phyloP scores from a whole-genome alignment of 208 protist species.

The Wallacemonas sp. region DNA sequence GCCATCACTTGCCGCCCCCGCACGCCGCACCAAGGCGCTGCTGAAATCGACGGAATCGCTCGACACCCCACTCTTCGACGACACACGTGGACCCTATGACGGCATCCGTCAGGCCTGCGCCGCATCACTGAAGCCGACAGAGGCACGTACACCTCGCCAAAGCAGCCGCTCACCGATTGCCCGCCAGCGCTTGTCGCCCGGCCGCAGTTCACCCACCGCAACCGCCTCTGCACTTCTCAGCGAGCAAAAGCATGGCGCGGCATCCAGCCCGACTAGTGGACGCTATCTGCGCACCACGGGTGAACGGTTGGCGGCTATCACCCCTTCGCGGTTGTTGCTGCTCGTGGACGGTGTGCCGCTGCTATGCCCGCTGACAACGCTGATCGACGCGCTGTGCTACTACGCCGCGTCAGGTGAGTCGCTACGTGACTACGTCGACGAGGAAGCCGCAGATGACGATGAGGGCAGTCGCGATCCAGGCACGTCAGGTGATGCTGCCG shows the following conservation, averaged over 20 bases:
- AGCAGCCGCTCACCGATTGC: too few species aligned
- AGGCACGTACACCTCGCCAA: too few species aligned
- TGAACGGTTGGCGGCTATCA: background rate
- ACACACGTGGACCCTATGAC: background rate
- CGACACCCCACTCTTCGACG: background rate
- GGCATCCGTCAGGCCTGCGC: too few species aligned
- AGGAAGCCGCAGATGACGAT: background rate
- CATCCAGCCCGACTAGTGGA: background rate
- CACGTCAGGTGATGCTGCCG: background rate
- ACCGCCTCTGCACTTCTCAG: background rate
- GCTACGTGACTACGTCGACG: conserved; percentile 21
- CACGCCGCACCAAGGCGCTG: background rate
- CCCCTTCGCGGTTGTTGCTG: conserved; percentile 23
- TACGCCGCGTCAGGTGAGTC: conserved; percentile 20
- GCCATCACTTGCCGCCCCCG: background rate
- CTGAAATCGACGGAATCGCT: background rate
- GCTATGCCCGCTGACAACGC: conserved; percentile 32
- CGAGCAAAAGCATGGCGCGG: background rate
- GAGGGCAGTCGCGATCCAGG: conserved; percentile 1
- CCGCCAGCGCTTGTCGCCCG: background rate
- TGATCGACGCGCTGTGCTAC: conserved; percentile 32
- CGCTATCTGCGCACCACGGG: background rate
- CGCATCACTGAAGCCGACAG: too few species aligned
- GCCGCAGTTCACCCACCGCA: too few species aligned
- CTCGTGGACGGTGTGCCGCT: conserved; percentile 36